Percentiles rank a stretch among this genome's conserved stretches.
Evolutionary conservation across 306 rosid species (phyloP).

Genomic region (Corylus americana): DNA sequence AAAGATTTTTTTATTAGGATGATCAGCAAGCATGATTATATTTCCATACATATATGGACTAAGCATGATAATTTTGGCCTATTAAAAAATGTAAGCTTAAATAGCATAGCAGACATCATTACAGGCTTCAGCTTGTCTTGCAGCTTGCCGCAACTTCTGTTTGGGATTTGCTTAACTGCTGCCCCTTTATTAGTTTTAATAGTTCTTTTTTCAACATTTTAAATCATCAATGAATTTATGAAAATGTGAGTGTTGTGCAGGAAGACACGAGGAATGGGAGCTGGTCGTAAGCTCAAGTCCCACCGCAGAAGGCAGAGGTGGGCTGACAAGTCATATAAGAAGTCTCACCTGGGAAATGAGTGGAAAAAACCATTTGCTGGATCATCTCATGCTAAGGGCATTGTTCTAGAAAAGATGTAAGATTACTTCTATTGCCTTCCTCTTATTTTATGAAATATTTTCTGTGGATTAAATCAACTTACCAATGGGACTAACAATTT

Average conservation of each 20-base stretch:
- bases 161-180: neutral
- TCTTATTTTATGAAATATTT: neutral
- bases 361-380: constrained; percentile 94
- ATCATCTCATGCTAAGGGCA: constrained; percentile 84
- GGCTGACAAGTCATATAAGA: constrained; percentile 80
- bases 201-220: neutral
- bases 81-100: neutral
- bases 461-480: neutral
- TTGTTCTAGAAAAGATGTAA: constrained; percentile 85
- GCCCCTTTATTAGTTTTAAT: neutral
- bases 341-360: constrained; percentile 79
- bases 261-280: constrained; percentile 84
- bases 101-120: too few species aligned
- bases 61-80: too few species aligned
- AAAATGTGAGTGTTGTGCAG: constrained; percentile 26
- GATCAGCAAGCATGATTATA: neutral
- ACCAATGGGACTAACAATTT: neutral
- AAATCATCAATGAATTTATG: neutral
- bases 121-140: neutral
- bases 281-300: constrained; percentile 84
- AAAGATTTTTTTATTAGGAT: too few species aligned
- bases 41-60: neutral
- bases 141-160: neutral
- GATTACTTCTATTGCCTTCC: neutral
- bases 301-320: constrained; percentile 79